Evolutionary conservation across 495 filamentous ascomycete genomes (phyloP).

Genomic region (Neurospora sp.): DNA sequence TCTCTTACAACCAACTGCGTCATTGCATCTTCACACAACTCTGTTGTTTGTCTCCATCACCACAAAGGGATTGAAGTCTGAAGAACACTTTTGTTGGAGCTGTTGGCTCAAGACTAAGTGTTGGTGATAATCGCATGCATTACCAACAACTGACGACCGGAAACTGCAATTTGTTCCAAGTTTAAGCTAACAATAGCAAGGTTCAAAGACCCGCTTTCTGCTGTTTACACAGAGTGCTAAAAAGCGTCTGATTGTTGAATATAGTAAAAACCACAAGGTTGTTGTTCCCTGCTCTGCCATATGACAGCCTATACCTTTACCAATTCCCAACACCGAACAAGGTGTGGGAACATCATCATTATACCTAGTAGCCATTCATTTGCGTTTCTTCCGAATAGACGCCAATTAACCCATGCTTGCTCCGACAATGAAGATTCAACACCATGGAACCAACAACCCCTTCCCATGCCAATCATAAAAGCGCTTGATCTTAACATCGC

Average conservation of each 20-base stretch:
- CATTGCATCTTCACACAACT: not conserved
- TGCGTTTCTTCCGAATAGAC: not conserved
- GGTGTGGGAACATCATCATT: not conserved
- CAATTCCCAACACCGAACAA: not conserved
- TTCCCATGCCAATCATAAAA: not conserved
- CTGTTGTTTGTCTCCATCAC: not conserved
- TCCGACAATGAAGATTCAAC: not conserved
- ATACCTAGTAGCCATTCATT: not conserved
- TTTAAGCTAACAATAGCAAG: not conserved
- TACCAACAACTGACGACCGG: not conserved
- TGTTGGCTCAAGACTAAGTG: not conserved
- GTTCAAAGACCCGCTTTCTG: not conserved
- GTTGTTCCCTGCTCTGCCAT: not conserved
- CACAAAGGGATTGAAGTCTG: not conserved
- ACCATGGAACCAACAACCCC: not conserved
- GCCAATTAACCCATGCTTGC: not conserved
- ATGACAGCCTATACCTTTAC: not conserved
- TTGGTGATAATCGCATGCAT: not conserved
- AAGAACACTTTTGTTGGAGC: not conserved
- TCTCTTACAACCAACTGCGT: not conserved
- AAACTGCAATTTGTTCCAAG: not conserved
- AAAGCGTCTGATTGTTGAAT: not conserved
- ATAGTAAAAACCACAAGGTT: not conserved
- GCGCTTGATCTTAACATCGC: not conserved
- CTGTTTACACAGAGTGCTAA: not conserved